Evolutionary conservation across 768 basidiomycete genomes (phyloP), one percentile per base, ranked within the genome.

Genomic region (Panellus pusillus): DNA sequence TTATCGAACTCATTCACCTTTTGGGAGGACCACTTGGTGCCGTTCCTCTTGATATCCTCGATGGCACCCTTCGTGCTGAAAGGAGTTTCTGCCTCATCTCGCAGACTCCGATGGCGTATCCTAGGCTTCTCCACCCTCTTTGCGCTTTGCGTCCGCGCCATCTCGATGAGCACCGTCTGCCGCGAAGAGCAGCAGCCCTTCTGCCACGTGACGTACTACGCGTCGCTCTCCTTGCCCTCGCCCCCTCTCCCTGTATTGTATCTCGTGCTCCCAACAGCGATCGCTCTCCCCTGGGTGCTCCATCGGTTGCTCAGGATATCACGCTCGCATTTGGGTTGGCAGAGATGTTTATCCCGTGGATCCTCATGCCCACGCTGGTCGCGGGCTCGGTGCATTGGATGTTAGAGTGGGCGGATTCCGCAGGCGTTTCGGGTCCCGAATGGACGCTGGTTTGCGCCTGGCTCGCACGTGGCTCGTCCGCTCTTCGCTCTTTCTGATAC

Each of bases 1-100:
- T 80, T 87, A 14, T 96, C 94, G 20, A 98, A 98, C 74, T 97
- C 94, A 0, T 96, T 92, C 75, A 92, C 91, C 15, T 82, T 98
- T 68, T 98, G 94, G 93, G 97, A 99, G 78, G 95, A 98, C 67
- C 80, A 81, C 29, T 75, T 91, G 50, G 76, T 89, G 11, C 81
- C 84, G 8, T 95, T 86, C 78, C 78, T 98, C 49, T 72, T 86
- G 55, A 66, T 86, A 40, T 81, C 80, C 35, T 88, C 82, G 29
- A 71, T 93, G 35, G 69, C 83, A 11, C 84, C 86, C 0, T 74
- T 72, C 54, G 71, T 89, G 55, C 64, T 88, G 29, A 75, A 74
- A 44, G 87, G 89, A 0, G 71, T 92, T 50, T 71, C 80, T 0
- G 87, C 90, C 0, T 87, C 91, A 1, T 86, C 82, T 7, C 61